phyloP scores from a whole-genome alignment of 73 alveolate genomes.

The Tetrahymena borealis region DNA sequence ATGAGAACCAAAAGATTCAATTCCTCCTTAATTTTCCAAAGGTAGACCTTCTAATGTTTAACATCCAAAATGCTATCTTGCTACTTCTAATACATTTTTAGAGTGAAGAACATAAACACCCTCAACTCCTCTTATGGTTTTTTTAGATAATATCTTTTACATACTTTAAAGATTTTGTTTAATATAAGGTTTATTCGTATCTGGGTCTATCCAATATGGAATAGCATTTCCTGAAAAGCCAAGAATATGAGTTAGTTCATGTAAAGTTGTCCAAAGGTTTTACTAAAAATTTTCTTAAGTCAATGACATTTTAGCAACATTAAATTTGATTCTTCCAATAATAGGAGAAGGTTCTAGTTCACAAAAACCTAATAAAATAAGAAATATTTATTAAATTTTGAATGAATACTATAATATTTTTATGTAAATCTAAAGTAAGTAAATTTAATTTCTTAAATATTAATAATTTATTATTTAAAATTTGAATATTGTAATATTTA shows the following conservation, averaged over 20 bases:
- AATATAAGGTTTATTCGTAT: not conserved
- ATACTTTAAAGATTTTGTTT: no score
- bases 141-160: not conserved
- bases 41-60: not conserved
- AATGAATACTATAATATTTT: no score
- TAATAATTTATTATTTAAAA: no score
- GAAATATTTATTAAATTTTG: no score
- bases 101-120: not conserved
- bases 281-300: not conserved
- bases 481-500: no score
- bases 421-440: no score
- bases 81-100: not conserved
- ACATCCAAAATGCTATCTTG: not conserved
- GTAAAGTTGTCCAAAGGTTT: not conserved
- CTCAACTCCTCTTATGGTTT: not conserved
- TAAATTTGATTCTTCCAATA: not conserved
- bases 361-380: not conserved
- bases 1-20: not conserved
- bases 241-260: not conserved
- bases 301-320: not conserved
- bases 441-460: no score
- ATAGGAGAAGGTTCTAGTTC: not conserved
- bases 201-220: not conserved
- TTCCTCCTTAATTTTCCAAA: not conserved
- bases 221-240: not conserved